phyloP scores from a whole-genome alignment of 305 asterid species.

The Withania somnifera region DNA sequence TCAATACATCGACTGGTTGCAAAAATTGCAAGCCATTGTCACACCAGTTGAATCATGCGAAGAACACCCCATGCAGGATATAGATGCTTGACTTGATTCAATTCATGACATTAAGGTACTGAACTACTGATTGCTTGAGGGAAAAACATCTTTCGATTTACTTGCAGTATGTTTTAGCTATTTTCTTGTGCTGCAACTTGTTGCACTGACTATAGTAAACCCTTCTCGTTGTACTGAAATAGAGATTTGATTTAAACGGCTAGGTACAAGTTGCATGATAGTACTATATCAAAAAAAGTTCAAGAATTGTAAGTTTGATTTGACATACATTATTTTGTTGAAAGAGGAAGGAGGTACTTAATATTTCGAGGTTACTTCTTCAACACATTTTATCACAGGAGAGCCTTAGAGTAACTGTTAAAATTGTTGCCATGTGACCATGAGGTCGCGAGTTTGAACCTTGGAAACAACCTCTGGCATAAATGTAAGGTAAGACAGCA shows the following conservation, averaged over 20 bases:
- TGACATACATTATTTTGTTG: not conserved
- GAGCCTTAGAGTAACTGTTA: too few relatives aligned
- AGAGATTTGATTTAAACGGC: not conserved
- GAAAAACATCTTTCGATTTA: not conserved
- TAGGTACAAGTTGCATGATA: not conserved
- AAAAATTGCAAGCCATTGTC: constrained; percentile 43
- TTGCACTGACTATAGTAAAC: too few relatives aligned
- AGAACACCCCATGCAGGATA: not conserved
- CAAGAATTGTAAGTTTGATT: not conserved
- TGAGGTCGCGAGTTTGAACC: too few relatives aligned
- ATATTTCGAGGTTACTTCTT: not conserved
- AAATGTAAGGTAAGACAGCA: too few relatives aligned
- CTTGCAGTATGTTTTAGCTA: not conserved
- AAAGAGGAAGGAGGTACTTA: not conserved
- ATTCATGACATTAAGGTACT: not conserved
- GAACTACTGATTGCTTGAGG: not conserved
- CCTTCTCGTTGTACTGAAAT: not conserved
- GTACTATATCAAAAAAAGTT: not conserved
- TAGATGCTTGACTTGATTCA: not conserved
- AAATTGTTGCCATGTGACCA: too few relatives aligned
- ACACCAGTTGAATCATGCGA: constrained; percentile 14
- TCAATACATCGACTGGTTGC: constrained; percentile 69
- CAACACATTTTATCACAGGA: not conserved
- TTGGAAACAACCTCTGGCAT: too few relatives aligned
- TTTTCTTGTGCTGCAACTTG: too few relatives aligned